These are phyloP conservation scores for Zanthoxylum bungeanum DNA, from an alignment of 345 rosid species.

Conservation along the genomic window DNA sequence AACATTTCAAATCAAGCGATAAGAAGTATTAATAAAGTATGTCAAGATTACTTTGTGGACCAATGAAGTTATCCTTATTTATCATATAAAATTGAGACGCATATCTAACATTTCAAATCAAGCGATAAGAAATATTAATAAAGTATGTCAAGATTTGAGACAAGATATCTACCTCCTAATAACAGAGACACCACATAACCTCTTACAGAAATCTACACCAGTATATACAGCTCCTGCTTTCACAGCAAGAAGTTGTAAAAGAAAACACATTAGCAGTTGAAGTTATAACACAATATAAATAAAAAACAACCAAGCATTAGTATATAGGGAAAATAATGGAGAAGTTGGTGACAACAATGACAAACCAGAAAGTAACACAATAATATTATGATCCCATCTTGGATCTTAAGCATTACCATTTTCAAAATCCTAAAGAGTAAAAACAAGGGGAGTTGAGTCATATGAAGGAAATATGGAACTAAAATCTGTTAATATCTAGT, in stretches of 20 bases:
- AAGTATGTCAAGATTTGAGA: conserved; percentile 12
- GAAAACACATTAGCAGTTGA: background rate
- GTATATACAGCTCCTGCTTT: conserved; percentile 88
- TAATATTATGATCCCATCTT: background rate
- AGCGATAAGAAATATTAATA: background rate
- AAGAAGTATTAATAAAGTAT: background rate
- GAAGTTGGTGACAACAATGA: background rate
- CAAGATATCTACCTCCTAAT: conserved; percentile 74
- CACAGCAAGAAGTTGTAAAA: conserved; percentile 5
- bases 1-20: background rate
- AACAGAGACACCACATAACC: conserved; percentile 95
- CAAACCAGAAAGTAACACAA: background rate
- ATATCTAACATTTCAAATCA: background rate
- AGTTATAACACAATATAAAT: background rate
- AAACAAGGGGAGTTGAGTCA: background rate
- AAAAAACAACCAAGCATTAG: background rate
- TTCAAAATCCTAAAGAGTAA: background rate
- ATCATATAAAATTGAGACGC: too few relatives aligned
- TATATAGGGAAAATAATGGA: background rate
- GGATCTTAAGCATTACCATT: background rate
- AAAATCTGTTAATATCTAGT: background rate
- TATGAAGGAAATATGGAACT: background rate
- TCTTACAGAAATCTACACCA: conserved; percentile 98
- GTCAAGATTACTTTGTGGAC: conserved; percentile 6
- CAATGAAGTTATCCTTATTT: background rate